Conservation (phyloP, 225 moss, liverwort and hornwort species). For the Straminergon stramineum region DNA sequence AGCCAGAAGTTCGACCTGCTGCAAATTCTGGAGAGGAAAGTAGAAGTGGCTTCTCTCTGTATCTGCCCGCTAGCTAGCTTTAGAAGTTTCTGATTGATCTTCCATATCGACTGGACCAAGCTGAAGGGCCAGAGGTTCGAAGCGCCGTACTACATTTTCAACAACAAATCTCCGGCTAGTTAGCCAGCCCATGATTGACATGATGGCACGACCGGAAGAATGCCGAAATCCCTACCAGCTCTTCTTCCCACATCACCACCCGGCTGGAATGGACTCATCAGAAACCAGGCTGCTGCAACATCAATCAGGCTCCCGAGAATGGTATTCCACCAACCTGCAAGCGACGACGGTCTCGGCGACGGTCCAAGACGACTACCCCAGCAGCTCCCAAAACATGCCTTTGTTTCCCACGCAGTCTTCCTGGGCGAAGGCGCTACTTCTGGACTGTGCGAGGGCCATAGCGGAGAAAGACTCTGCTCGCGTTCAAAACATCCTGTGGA, state of each 20-base stretch:
- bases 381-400: conserved; percentile 3
- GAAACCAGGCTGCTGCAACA: conserved; percentile 8
- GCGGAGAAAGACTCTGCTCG: conserved; percentile 28
- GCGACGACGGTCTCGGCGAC: neutral
- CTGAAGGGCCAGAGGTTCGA: neutral
- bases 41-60: neutral
- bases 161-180: neutral
- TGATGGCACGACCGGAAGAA: conserved; percentile 26
- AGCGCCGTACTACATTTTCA: neutral
- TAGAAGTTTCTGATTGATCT: neutral
- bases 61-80: neutral
- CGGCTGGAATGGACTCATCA: neutral
- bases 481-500: conserved; percentile 56
- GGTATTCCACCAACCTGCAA: conserved; percentile 19
- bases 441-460: conserved; percentile 56
- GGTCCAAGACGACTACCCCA: neutral
- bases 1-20: neutral
- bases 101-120: neutral
- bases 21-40: neutral
- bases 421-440: conserved; percentile 37
- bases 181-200: conserved; percentile 3
- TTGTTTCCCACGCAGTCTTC: neutral
- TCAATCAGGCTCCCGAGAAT: conserved; percentile 16
- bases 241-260: conserved; percentile 23
- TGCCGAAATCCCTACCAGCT: conserved; percentile 16